Base-by-base conservation (phyloP, 1,284 basidiomycete species). In the Apiotrichum sp. region DNA sequence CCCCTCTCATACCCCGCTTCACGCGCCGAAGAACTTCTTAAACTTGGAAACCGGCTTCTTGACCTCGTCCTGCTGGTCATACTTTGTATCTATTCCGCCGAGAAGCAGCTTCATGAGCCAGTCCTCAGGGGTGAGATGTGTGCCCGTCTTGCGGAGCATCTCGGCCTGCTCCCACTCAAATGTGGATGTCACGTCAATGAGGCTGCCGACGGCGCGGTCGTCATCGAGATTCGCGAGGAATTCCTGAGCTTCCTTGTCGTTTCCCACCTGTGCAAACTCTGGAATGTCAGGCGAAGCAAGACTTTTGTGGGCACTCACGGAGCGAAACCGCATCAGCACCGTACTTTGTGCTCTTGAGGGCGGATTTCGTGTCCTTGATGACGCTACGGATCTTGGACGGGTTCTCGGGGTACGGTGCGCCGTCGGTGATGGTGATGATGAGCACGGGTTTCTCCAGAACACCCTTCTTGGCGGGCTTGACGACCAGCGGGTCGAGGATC, bases 371-470 rank as follows among this genome's bases (percentile, higher is more conserved):
- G 42, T 52, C 38, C 29, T 52, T 42, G 32, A 58, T 55, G 29
- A 55, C 57, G 13, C 55, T 47, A 39, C 33, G 44, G 36, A 55
- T 50, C 36, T 39, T 58, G 38, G 29, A 32, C 14, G 42, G 10
- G 2, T 42, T 41, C 43, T 58, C 57, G 42, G 50, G 50, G 32
- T 58, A 46, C 7, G 57, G 57, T 42, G 47, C 57, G 16, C 57
- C 57, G 58, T 77, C 76, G 4, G 76, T 77, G 58, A 77, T 71
- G 38, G 62, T 61, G 53, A 80, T 73, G 58, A 78, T 63, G 11
- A 79, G 57, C 9, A 79, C 63, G 3, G 78, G 78, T 65, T 80
- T 80, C 53, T 74, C 65, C 6, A 80, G 66, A 38, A 58, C 46
- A 43, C 66, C 64, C 29, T 58, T 42, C 16, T 70, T 64, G 6